Conservation (phyloP, 345 rosid genomes). For the Noccaea caerulescens region DNA sequence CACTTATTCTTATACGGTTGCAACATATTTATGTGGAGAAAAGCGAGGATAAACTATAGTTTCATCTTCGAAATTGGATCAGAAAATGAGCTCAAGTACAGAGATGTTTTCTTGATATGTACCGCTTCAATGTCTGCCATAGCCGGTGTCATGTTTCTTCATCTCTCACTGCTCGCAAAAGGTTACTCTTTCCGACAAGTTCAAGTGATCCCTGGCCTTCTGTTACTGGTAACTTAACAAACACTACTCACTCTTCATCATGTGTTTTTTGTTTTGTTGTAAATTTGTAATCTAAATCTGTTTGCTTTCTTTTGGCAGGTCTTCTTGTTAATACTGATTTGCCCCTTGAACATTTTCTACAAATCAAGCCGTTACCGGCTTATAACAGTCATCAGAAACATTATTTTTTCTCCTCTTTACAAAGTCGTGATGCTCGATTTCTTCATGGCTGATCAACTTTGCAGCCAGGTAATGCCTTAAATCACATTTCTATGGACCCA, state of each 20-base stretch:
- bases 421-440: constrained; percentile 98
- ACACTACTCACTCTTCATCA: constrained; percentile 14
- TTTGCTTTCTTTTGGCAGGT: constrained; percentile 48
- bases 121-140: constrained; percentile 75
- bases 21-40: constrained; percentile 93
- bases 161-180: constrained; percentile 71
- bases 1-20: constrained; percentile 92
- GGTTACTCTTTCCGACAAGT: constrained; percentile 74
- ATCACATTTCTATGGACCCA: constrained; percentile 1
- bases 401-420: constrained; percentile 82
- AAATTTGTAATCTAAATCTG: background rate
- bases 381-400: constrained; percentile 75
- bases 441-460: constrained; percentile 99
- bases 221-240: constrained; percentile 61
- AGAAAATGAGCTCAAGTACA: constrained; percentile 81
- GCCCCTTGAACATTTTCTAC: constrained; percentile 82
- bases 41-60: constrained; percentile 85
- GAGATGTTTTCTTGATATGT: constrained; percentile 90
- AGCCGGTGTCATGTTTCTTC: constrained; percentile 80
- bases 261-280: constrained; percentile 1
- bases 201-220: constrained; percentile 88
- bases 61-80: constrained; percentile 90
- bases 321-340: constrained; percentile 62
- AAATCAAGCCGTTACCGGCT: constrained; percentile 74
- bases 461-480: constrained; percentile 72